These are phyloP conservation scores for Ganoderma sp. DNA, from an alignment of 1,284 basidiomycete genomes.

Conservation along the genomic window DNA sequence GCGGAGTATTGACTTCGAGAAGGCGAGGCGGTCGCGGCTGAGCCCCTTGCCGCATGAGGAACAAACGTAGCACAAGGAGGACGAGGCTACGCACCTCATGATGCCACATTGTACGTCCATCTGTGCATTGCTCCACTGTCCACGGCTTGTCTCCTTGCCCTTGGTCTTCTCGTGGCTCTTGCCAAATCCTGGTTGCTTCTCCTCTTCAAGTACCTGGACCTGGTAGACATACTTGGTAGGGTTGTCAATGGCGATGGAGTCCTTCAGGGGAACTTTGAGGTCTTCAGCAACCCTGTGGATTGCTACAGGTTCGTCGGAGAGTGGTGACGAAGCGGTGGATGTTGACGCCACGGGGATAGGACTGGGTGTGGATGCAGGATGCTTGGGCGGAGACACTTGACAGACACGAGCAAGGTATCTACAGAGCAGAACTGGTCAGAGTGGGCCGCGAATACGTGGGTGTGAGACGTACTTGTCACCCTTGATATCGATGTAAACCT, in stretches of 20 bases:
- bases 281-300: conserved; percentile 79
- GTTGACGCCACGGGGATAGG: conserved; percentile 33
- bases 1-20: conserved; percentile 95
- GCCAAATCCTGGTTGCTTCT: conserved; percentile 69
- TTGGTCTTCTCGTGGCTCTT: conserved; percentile 54
- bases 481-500: conserved; percentile 73
- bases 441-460: conserved; percentile 30
- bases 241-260: conserved; percentile 77
- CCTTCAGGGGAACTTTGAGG: conserved; percentile 75
- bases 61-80: not conserved
- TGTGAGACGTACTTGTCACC: conserved; percentile 72
- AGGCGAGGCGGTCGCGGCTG: conserved; percentile 92
- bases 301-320: conserved; percentile 37
- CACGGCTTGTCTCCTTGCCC: conserved; percentile 52
- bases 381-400: conserved; percentile 71
- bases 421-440: conserved; percentile 29
- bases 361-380: conserved; percentile 15
- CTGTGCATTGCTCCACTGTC: conserved; percentile 68
- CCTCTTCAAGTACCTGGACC: conserved; percentile 82
- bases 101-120: conserved; percentile 82
- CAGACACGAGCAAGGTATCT: conserved; percentile 82
- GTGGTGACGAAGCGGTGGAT: conserved; percentile 40
- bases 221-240: conserved; percentile 87
- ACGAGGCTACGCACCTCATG: conserved; percentile 69
- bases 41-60: conserved; percentile 11